Conservation (phyloP, 2,329 filamentous ascomycete genomes). For the Cladosporium velox region DNA sequence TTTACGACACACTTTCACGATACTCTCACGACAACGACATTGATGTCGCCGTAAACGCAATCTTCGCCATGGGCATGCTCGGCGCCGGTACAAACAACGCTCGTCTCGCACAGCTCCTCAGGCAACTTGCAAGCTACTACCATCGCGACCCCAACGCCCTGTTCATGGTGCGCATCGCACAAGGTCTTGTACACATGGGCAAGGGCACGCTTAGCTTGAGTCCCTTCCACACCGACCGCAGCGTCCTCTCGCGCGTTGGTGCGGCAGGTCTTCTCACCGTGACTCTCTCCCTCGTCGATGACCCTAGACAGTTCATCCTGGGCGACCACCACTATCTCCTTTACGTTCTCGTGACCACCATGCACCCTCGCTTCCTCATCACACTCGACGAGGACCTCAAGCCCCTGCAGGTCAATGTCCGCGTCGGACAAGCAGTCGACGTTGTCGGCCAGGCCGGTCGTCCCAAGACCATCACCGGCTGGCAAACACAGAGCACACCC, state of each 20-base stretch:
- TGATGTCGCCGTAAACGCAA: slow-evolving; percentile 96
- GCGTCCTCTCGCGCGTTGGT: slow-evolving; percentile 89
- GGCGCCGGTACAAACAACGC: slow-evolving; percentile 98
- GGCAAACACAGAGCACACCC: slow-evolving; percentile 99
- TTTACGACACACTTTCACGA: slow-evolving; percentile 95
- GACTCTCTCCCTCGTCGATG: slow-evolving; percentile 89
- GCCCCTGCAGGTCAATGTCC: slow-evolving; percentile 91
- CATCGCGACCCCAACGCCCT: slow-evolving; percentile 93
- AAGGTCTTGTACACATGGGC: slow-evolving; percentile 97
- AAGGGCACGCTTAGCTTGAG: slow-evolving; percentile 95
- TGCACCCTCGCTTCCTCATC: slow-evolving; percentile 94
- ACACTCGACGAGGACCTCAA: slow-evolving; percentile 94
- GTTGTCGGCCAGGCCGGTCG: slow-evolving; percentile 95
- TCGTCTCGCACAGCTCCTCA: slow-evolving; percentile 86
- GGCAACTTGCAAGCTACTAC: slow-evolving; percentile 97
- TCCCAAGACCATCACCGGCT: slow-evolving; percentile 98
- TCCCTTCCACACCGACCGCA: slow-evolving; percentile 98
- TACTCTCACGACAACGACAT: slow-evolving; percentile 99
- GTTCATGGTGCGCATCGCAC: slow-evolving; percentile 98
- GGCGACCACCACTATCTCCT: slow-evolving; percentile 84
- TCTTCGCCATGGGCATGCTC: slow-evolving; percentile 97
- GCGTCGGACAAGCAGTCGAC: slow-evolving; percentile 96
- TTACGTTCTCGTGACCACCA: slow-evolving; percentile 94
- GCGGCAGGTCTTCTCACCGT: slow-evolving; percentile 87
- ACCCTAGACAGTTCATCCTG: slow-evolving; percentile 75